phyloP scores from a whole-genome alignment of 1,284 basidiomycete genomes.

The Stygiomarasmius scandens region DNA sequence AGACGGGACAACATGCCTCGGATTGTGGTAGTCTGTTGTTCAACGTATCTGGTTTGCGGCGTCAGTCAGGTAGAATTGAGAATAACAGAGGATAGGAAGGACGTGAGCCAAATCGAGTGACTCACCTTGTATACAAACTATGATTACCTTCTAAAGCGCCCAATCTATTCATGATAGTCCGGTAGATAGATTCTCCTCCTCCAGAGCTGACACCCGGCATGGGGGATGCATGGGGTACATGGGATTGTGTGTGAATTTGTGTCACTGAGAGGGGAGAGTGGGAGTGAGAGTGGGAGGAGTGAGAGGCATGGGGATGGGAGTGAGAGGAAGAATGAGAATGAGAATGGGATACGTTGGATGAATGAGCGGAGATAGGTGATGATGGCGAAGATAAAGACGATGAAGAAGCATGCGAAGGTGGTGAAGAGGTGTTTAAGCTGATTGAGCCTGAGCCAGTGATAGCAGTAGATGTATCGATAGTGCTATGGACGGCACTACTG shows the following conservation, averaged over 20 bases:
- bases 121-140: slow-evolving; percentile 71
- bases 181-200: slow-evolving; percentile 94
- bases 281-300: background rate
- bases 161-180: slow-evolving; percentile 94
- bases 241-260: slow-evolving; percentile 17
- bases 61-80: background rate
- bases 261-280: background rate
- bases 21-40: slow-evolving; percentile 84
- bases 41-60: slow-evolving; percentile 60
- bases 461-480: too few relatives aligned
- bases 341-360: too few relatives aligned
- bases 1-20: slow-evolving; percentile 76
- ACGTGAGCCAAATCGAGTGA: too few relatives aligned
- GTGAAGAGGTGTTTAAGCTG: too few relatives aligned
- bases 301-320: background rate
- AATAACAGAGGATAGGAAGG: background rate
- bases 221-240: slow-evolving; percentile 9
- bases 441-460: too few relatives aligned
- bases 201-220: slow-evolving; percentile 28
- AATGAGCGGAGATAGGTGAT: too few relatives aligned
- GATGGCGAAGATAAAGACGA: background rate
- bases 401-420: too few relatives aligned
- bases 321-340: background rate
- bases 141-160: slow-evolving; percentile 87
- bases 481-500: background rate